Evolutionary conservation across 2,329 filamentous ascomycete species (phyloP).

Genomic region (Pyricularia pennisetigena): DNA sequence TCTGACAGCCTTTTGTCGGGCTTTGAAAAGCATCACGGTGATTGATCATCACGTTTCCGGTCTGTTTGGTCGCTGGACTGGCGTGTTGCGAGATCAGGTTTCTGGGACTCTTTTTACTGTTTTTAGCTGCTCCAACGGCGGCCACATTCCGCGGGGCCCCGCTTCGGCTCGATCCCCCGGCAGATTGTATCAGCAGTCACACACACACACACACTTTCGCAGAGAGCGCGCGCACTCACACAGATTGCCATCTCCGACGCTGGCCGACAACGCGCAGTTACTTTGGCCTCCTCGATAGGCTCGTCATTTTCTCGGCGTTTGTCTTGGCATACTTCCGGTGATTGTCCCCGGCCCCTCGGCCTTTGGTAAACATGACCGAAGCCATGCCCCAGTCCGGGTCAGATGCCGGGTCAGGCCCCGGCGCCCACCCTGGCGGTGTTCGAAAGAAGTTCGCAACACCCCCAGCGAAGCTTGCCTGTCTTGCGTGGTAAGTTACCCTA

Average conservation of each 20-base stretch:
- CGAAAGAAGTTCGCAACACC: constrained; percentile 33
- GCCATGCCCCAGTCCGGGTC: constrained; percentile 8
- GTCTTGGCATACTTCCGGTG: not conserved
- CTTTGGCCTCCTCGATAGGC: not conserved
- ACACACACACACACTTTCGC: not conserved
- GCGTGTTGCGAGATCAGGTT: not conserved
- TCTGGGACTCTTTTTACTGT: not conserved
- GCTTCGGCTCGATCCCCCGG: not conserved
- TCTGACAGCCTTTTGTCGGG: not conserved
- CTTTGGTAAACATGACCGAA: constrained; percentile 2
- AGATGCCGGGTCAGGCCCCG: not conserved
- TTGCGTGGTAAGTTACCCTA: constrained; percentile 31
- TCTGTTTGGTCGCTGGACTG: not conserved
- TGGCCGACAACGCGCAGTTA: not conserved
- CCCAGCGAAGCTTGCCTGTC: constrained; percentile 39
- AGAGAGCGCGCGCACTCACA: not conserved
- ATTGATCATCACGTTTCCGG: not conserved
- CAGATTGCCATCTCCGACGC: not conserved
- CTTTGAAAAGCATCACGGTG: not conserved
- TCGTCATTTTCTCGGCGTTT: not conserved
- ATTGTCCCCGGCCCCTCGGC: not conserved
- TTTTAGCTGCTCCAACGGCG: not conserved
- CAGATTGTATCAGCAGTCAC: not conserved
- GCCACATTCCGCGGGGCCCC: not conserved
- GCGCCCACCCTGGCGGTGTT: not conserved